Conservation (phyloP, 2,329 filamentous ascomycete species). For the Teratosphaeria epicoccoides region DNA sequence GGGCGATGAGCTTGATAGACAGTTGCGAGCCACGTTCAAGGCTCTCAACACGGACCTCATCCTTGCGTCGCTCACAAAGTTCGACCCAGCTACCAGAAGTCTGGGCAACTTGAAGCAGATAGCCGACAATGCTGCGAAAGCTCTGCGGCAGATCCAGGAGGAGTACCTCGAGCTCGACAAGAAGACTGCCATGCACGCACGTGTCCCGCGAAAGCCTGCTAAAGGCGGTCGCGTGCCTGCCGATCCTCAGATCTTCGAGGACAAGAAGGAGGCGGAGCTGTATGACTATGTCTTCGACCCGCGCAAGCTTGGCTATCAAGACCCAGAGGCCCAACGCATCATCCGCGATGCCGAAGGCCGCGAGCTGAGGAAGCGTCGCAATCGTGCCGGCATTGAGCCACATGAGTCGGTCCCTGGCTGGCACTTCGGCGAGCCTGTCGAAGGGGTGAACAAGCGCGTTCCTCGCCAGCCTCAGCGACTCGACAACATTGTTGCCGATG, state of each 20-base stretch:
- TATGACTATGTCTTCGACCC: conserved; percentile 50
- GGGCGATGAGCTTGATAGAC: conserved; percentile 29
- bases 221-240: conserved; percentile 39
- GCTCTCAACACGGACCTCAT: conserved; percentile 35
- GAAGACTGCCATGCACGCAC: conserved; percentile 41
- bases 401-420: conserved; percentile 13
- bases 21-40: conserved; percentile 31
- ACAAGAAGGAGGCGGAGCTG: conserved; percentile 49
- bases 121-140: conserved; percentile 43
- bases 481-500: conserved; percentile 15
- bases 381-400: conserved; percentile 17
- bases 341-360: conserved; percentile 36
- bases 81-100: conserved; percentile 32
- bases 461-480: conserved; percentile 22
- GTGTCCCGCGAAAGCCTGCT: conserved; percentile 41
- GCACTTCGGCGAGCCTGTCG: conserved; percentile 18
- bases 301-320: conserved; percentile 42
- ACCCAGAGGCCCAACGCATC: conserved; percentile 45
- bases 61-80: conserved; percentile 34
- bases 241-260: conserved; percentile 42
- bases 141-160: conserved; percentile 47
- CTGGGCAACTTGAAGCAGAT: conserved; percentile 45
- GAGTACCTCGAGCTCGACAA: conserved; percentile 48
- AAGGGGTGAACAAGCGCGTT: conserved; percentile 14
- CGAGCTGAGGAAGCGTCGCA: conserved; percentile 36